Base-by-base conservation (phyloP, 2,329 filamentous ascomycete genomes). In the Pseudocercospora vitis region DNA sequence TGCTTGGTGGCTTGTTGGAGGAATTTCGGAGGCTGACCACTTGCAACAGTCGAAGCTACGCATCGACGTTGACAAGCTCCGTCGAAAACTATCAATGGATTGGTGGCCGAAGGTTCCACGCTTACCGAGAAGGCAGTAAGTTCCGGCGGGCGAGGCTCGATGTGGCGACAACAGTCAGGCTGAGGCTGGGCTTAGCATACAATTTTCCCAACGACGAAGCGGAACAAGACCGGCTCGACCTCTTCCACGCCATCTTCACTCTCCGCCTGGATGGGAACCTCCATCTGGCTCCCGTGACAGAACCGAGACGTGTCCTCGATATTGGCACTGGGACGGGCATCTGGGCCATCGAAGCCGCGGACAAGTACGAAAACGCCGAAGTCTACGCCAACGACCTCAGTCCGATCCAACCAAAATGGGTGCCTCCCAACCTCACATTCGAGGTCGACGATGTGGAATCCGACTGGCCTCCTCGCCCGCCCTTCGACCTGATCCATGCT, bases 401-500 rank as follows among this genome's bases (percentile, higher is more conserved):
- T 5, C 55, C 68, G 63, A 65, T 67, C 8, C 65, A 65, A 55
- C 61, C 64, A 19, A 39, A 18, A 39, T 60, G 53, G 35, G 60
- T 66, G 2, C 59, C 63, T 14, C 63, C 64, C 3, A 66, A 66
- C 14, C 40, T 60, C 4, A 40, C 56, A 14, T 67, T 66, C 50
- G 49, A 64, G 14, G 57, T 67, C 37, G 57, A 60, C 50, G 61
- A 65, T 44, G 44, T 53, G 14, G 56, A 59, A 48, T 57, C 39
- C 2, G 39, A 44, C 18, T 44, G 39, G 39, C 39, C 39, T 14
- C 39, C 39, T 14, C 39, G 39, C n/a, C 39, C 39, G 7, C 60
- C 63, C 55, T 74, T 75, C 53, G 73, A 75, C 53, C 69, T 74
- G 53, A 71, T 78, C 40, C 75, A 79, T 58, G 64, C 76, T 12